phyloP scores from a whole-genome alignment of 352 stramenopile genomes.

The Globisporangium recalcitrans region DNA sequence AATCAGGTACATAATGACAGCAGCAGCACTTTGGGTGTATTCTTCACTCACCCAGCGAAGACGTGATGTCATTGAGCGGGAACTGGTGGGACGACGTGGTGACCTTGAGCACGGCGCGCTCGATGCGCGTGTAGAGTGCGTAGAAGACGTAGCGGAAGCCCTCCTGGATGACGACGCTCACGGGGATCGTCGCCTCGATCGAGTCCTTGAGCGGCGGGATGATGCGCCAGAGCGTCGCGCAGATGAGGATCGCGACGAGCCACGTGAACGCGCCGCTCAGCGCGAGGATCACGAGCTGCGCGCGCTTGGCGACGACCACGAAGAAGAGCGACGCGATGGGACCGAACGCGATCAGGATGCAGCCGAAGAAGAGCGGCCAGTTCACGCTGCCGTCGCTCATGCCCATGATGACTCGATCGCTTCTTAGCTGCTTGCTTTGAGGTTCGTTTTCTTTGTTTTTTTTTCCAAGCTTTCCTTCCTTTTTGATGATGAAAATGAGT shows the following conservation, averaged over 20 bases:
- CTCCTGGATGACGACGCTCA: constrained; percentile 72
- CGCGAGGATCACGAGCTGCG: constrained; percentile 80
- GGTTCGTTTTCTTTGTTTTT: background rate
- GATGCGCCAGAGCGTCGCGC: constrained; percentile 68
- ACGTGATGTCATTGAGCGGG: constrained; percentile 82
- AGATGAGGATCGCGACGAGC: constrained; percentile 76
- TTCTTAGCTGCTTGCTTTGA: background rate
- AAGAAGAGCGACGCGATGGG: constrained; percentile 76
- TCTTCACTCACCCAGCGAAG: constrained; percentile 41
- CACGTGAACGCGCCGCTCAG: constrained; percentile 79
- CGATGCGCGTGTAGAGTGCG: constrained; percentile 68
- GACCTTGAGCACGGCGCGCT: constrained; percentile 68
- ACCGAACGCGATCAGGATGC: constrained; percentile 73
- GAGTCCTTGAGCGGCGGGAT: constrained; percentile 71
- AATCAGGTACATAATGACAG: background rate
- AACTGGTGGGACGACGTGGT: constrained; percentile 72
- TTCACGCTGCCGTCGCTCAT: constrained; percentile 68
- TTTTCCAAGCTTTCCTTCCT: background rate
- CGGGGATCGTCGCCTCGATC: constrained; percentile 62
- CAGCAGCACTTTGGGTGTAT: background rate
- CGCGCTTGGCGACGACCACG: constrained; percentile 67
- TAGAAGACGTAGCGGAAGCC: constrained; percentile 68
- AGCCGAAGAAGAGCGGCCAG: constrained; percentile 84
- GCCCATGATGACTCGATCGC: constrained; percentile 34
- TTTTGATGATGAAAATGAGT: background rate